Evolutionary conservation across 805 yeast genomes (phyloP), one percentile per base, ranked within the genome.

Genomic region (Danielozyma ontarioensis): DNA sequence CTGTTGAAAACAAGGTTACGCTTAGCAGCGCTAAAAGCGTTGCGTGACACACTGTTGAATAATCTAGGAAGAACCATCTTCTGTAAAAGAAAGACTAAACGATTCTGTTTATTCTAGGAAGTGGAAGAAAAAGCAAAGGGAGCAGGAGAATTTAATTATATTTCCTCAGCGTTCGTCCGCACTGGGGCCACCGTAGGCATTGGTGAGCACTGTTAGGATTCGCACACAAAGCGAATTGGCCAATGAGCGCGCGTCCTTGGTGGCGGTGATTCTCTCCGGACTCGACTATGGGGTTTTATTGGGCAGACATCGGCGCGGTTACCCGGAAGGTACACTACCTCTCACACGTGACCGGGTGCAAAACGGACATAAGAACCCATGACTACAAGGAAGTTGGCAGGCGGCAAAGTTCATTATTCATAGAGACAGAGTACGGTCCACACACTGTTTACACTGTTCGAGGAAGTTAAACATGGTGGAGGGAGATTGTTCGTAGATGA

Each of bases 21-120:
- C 75, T 79, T 83, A 57, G 88, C 94, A 55, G 90, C 89, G 68
- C 80, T 78, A 70, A 83, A 78, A 58, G 95, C 95, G 62, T 83
- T 75, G 71, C 88, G 87, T 54, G 95, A 78, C 59, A 74, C 62
- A 50, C 62, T 48, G 65, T 66, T 65, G 55, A 66, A 62, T 64
- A 67, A 64, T 65, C 72, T 67, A 51, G 72, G 72, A 62, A 71
- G 73, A 67, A 74, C 78, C 80, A 74, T 74, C 50, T 46, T 41
- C 44, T 53, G 50, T 42, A 44, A 42, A 39, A 32, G 39, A 43
- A 45, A 44, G 48, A 41, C 40, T 27, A 26, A 35, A 31, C 26
- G 15, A 25, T 23, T 23, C 25, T 23, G 25, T 8, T n/a, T 10
- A 8, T 23, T 10, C 13, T 23, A n/a, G n/a, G n/a, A n/a, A n/a